phyloP scores from a whole-genome alignment of 1,284 basidiomycete genomes.

The Cutaneotrichosporon sp. region DNA sequence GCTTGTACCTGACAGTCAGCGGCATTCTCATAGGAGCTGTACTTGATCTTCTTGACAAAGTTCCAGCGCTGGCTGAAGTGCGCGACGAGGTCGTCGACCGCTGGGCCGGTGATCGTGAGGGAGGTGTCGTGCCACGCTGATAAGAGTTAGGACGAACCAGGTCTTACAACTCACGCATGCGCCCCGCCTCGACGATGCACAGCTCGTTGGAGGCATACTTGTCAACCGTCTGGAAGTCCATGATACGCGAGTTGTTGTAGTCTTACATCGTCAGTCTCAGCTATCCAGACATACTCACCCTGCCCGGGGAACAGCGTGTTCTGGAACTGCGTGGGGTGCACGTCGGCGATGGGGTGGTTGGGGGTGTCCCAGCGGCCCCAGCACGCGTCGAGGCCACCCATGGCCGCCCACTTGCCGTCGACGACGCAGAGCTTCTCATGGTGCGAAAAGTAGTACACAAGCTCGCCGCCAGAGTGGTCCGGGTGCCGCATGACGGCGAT shows the following conservation, averaged over 20 bases:
- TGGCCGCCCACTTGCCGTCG: slow-evolving; percentile 96
- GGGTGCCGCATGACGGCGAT: slow-evolving; percentile 84
- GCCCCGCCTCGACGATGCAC: slow-evolving; percentile 67
- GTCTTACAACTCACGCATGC: slow-evolving; percentile 52
- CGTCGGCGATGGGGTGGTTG: slow-evolving; percentile 76
- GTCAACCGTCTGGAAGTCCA: slow-evolving; percentile 63
- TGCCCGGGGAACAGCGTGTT: slow-evolving; percentile 88
- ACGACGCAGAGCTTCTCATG: slow-evolving; percentile 79
- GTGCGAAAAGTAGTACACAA: slow-evolving; percentile 54
- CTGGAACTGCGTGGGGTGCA: slow-evolving; percentile 79
- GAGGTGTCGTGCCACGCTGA: slow-evolving; percentile 57
- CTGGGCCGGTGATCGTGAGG: slow-evolving; percentile 81
- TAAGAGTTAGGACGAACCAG: background rate
- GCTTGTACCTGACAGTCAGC: slow-evolving; percentile 52
- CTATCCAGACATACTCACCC: slow-evolving; percentile 21
- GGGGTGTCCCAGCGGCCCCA: slow-evolving; percentile 88
- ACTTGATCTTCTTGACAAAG: slow-evolving; percentile 52
- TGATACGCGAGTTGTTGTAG: slow-evolving; percentile 71
- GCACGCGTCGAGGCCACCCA: slow-evolving; percentile 92
- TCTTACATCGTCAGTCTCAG: slow-evolving; percentile 56
- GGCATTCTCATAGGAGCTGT: slow-evolving; percentile 1
- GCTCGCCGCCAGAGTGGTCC: slow-evolving; percentile 74
- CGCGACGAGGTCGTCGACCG: slow-evolving; percentile 83
- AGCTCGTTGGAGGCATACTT: slow-evolving; percentile 75
- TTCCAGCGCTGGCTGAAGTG: slow-evolving; percentile 76